phyloP scores from a whole-genome alignment of 495 filamentous ascomycete genomes.

The Thozetella sp. region DNA sequence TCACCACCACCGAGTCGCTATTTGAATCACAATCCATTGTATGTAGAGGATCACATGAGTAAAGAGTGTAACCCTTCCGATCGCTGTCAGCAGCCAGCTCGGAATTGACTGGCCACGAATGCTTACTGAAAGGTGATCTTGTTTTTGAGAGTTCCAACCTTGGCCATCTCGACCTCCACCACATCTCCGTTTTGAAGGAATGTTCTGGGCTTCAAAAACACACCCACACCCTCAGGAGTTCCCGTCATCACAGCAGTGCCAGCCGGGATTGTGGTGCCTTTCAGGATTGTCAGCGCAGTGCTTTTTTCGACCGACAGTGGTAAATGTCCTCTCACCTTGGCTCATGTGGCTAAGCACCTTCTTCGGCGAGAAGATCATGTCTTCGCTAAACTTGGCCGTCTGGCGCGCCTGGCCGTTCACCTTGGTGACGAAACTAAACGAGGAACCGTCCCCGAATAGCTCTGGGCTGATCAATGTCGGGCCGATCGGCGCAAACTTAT shows the following conservation, averaged over 20 bases:
- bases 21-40: neutral
- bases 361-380: conserved; percentile 32
- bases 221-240: conserved; percentile 39
- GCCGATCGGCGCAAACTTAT: conserved; percentile 48
- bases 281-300: neutral
- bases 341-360: conserved; percentile 29
- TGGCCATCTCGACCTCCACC: conserved; percentile 31
- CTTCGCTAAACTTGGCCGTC: conserved; percentile 15
- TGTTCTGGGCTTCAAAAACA: conserved; percentile 28
- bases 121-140: conserved; percentile 30
- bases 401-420: conserved; percentile 43
- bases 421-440: conserved; percentile 24
- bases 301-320: neutral
- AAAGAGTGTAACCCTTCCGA: neutral
- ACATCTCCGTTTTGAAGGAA: conserved; percentile 41
- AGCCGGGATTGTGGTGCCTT: conserved; percentile 28
- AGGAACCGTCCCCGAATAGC: conserved; percentile 22
- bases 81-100: neutral
- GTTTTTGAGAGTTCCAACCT: conserved; percentile 29
- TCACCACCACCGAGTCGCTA: conserved; percentile 1
- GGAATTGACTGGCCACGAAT: neutral
- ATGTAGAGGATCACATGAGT: neutral
- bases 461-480: conserved; percentile 31
- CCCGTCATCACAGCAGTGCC: conserved; percentile 42
- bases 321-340: conserved; percentile 17